These are phyloP conservation scores for Diplocarpon rosae DNA, from an alignment of 2,329 filamentous ascomycete genomes.

Conservation along the genomic window DNA sequence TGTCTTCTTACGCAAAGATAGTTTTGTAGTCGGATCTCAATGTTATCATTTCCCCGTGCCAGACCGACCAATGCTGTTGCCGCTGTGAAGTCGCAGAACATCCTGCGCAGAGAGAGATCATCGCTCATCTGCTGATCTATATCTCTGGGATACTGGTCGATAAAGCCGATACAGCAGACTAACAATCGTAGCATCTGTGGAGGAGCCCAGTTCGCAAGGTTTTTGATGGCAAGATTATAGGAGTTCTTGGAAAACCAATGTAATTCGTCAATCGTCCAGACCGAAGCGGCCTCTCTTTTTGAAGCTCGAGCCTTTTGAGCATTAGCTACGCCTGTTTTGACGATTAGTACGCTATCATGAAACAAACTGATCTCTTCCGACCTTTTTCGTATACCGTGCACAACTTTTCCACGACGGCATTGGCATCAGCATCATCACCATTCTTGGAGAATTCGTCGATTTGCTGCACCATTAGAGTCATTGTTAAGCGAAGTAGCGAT, in stretches of 20 bases:
- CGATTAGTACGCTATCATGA: not conserved
- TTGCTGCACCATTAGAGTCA: slow-evolving; percentile 38
- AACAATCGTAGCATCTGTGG: slow-evolving; percentile 45
- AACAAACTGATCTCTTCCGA: slow-evolving; percentile 17
- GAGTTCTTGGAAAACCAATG: slow-evolving; percentile 77
- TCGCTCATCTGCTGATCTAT: slow-evolving; percentile 31
- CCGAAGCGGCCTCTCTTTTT: slow-evolving; percentile 20
- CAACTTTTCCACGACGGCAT: slow-evolving; percentile 35
- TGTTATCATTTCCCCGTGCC: slow-evolving; percentile 39
- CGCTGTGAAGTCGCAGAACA: slow-evolving; percentile 63
- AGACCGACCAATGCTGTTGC: slow-evolving; percentile 40
- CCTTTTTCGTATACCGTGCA: slow-evolving; percentile 43
- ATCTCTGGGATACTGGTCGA: slow-evolving; percentile 39
- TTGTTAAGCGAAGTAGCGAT: slow-evolving; percentile 51
- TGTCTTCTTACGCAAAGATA: slow-evolving; percentile 53
- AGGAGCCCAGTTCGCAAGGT: slow-evolving; percentile 44
- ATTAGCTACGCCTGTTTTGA: slow-evolving; percentile 18
- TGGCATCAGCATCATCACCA: not conserved
- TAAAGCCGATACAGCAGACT: slow-evolving; percentile 39
- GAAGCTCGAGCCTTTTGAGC: slow-evolving; percentile 33
- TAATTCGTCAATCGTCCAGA: slow-evolving; percentile 54
- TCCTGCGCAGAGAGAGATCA: slow-evolving; percentile 45
- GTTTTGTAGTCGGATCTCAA: slow-evolving; percentile 42
- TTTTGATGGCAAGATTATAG: slow-evolving; percentile 64
- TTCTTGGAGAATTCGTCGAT: slow-evolving; percentile 24